Conservation (phyloP, 1,139 yeast species). For the Yamadazyma dendronema region DNA sequence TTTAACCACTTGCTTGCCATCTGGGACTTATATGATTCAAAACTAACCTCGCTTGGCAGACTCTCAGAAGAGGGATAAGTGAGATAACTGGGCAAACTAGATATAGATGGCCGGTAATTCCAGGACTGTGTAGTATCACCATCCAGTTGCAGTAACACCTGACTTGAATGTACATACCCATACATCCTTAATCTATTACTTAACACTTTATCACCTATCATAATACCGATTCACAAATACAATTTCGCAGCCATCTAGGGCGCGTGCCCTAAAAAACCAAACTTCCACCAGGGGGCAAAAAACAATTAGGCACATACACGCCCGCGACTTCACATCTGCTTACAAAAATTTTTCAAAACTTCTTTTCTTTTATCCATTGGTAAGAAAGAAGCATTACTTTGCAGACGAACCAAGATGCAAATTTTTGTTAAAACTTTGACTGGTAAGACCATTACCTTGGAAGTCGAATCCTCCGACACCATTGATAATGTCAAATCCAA, state of each 20-base stretch:
- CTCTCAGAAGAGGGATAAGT: too few species aligned
- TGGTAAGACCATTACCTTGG: constrained; percentile 98
- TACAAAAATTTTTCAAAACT: too few species aligned
- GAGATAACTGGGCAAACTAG: too few species aligned
- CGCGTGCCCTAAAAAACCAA: constrained; percentile 3
- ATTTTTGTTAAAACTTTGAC: constrained; percentile 98
- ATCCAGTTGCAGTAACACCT: too few species aligned
- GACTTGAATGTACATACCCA: constrained; percentile 8
- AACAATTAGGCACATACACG: too few species aligned
- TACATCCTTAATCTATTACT: constrained; percentile 11
- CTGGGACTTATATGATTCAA: too few species aligned
- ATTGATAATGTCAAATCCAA: constrained; percentile 98
- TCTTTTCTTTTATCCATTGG: constrained; percentile 25
- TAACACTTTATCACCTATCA: constrained; percentile 19
- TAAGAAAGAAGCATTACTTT: constrained; percentile 51
- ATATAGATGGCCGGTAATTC: too few species aligned
- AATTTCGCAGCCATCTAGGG: constrained; percentile 6
- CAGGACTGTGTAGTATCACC: too few species aligned
- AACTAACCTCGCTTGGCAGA: too few species aligned
- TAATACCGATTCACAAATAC: constrained; percentile 4
- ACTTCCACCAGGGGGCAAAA: background rate
- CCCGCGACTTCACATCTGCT: background rate
- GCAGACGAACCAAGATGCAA: constrained; percentile 77
- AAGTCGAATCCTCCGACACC: constrained; percentile 98
- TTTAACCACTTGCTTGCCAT: too few species aligned